phyloP scores from a whole-genome alignment of 148 eudicot species.

The Chenopodium suecicum region DNA sequence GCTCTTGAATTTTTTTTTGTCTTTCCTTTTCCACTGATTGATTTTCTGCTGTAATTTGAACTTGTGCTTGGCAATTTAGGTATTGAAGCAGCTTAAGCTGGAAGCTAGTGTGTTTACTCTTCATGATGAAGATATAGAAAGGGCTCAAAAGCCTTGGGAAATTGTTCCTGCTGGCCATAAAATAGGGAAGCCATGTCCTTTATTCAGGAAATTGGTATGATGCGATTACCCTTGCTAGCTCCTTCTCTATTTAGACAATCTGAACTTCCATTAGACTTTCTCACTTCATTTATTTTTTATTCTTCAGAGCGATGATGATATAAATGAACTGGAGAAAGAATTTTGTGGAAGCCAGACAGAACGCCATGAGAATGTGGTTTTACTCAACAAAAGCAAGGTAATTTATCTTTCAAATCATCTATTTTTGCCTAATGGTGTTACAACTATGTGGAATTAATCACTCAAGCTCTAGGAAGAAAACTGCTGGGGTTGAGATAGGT shows the following conservation, averaged over 20 bases:
- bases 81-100: constrained; percentile 17
- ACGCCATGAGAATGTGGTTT: too few relatives aligned
- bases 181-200: constrained; percentile 7
- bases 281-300: background rate
- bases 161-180: constrained; percentile 15
- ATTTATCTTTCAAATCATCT: too few relatives aligned
- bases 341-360: too few relatives aligned
- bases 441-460: too few relatives aligned
- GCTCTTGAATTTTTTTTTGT: background rate
- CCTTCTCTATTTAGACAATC: background rate
- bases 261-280: background rate
- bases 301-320: background rate
- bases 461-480: too few relatives aligned
- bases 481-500: too few relatives aligned
- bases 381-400: too few relatives aligned
- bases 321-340: background rate
- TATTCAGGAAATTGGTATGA: constrained; percentile 1
- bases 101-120: background rate
- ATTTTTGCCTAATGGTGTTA: too few relatives aligned
- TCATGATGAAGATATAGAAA: background rate
- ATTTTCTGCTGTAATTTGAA: background rate
- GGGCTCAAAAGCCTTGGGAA: constrained; percentile 14
- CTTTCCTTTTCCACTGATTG: background rate
- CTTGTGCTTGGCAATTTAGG: background rate
- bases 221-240: background rate